Conservation (phyloP, 2,329 filamentous ascomycete genomes). For the Ceratocystis colombiana region DNA sequence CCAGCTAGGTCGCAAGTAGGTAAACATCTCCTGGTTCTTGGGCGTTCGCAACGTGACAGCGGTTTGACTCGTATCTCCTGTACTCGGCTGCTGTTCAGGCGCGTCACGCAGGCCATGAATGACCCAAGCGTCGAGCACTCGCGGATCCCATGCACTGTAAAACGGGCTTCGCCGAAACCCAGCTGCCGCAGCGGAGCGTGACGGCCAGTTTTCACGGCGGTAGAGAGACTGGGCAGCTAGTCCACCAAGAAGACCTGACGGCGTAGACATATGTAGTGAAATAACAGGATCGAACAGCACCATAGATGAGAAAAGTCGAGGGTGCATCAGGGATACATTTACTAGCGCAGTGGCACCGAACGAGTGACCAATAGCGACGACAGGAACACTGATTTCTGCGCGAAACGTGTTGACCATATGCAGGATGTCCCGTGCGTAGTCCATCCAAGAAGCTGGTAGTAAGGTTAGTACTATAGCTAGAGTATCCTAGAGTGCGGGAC, state of each 20-base stretch:
- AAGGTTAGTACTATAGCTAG: neutral
- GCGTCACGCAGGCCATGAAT: conserved; percentile 63
- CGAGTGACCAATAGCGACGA: conserved; percentile 80
- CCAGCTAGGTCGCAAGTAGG: conserved; percentile 56
- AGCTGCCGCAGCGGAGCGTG: conserved; percentile 54
- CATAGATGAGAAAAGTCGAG: conserved; percentile 64
- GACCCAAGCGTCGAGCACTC: conserved; percentile 67
- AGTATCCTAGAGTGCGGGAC: conserved; percentile 30
- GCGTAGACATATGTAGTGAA: conserved; percentile 35
- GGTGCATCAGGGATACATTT: conserved; percentile 65
- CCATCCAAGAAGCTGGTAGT: conserved; percentile 68
- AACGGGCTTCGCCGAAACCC: conserved; percentile 57
- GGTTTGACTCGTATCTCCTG: conserved; percentile 21
- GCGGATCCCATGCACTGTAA: conserved; percentile 67
- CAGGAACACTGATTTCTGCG: conserved; percentile 53
- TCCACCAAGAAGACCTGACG: conserved; percentile 22
- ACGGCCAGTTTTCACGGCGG: conserved; percentile 75
- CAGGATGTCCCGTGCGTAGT: conserved; percentile 74
- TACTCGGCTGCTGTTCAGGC: conserved; percentile 24
- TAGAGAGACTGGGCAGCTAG: conserved; percentile 53
- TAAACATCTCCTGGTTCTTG: conserved; percentile 75
- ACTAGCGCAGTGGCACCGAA: conserved; percentile 69
- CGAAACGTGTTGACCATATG: conserved; percentile 80
- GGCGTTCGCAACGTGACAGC: conserved; percentile 67
- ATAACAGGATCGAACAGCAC: conserved; percentile 82